A percentile compares a stretch with the other conserved stretches of the same genome.
Conservation (phyloP, 257 asterid genomes). For the Knoxia roxburghii region DNA sequence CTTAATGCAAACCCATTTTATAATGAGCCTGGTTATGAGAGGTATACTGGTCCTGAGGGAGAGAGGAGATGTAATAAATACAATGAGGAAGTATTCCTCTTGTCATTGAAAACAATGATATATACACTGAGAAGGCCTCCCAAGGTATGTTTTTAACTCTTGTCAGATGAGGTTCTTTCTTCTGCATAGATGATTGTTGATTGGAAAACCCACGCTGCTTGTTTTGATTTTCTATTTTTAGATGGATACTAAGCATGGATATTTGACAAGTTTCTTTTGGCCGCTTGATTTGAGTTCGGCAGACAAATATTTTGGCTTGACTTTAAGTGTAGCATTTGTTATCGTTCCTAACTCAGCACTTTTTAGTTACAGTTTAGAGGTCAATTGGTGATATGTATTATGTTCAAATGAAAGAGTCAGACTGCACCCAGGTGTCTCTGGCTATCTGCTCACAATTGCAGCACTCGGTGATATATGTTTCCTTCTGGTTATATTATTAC, state of each 20-base stretch:
- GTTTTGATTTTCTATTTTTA: background rate
- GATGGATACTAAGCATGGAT: background rate
- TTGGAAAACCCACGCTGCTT: background rate
- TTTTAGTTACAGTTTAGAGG: background rate
- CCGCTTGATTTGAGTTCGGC: background rate
- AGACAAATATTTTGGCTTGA: background rate
- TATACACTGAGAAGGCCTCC: conserved; percentile 49
- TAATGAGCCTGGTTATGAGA: conserved; percentile 49
- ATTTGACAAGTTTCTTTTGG: background rate
- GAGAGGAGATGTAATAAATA: conserved; percentile 28
- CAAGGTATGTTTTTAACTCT: conserved; percentile 26
- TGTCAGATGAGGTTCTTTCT: background rate
- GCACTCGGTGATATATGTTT: background rate
- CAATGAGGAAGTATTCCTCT: conserved; percentile 34
- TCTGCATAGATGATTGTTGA: background rate
- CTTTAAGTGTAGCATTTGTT: background rate
- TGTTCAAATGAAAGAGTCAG: background rate
- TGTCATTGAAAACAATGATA: conserved; percentile 51
- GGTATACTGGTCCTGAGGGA: conserved; percentile 32
- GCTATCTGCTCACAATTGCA: background rate
- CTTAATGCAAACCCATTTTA: conserved; percentile 44
- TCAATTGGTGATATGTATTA: background rate
- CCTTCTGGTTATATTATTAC: background rate
- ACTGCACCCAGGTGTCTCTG: background rate
- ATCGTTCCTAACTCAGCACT: background rate